phyloP scores from a whole-genome alignment of 495 filamentous ascomycete species.

The Annulohypoxylon stygium region DNA sequence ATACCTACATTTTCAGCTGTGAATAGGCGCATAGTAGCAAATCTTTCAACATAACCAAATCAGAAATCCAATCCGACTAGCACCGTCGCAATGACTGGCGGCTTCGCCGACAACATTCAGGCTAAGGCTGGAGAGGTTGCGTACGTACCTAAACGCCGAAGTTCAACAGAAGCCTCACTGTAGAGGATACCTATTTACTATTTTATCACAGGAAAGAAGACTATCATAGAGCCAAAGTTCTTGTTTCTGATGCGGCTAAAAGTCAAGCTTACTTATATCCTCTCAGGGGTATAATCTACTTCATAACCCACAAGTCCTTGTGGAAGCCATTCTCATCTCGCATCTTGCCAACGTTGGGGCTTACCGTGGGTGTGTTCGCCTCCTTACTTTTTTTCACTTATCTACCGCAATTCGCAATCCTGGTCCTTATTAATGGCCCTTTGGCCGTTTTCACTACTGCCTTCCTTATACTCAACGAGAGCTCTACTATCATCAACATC shows the following conservation, averaged over 20 bases:
- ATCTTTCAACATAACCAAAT: too few species aligned
- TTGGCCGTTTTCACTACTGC: constrained; percentile 82
- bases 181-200: constrained; percentile 7
- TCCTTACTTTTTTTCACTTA: constrained; percentile 89
- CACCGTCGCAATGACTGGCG: constrained; percentile 33
- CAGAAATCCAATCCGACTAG: too few species aligned
- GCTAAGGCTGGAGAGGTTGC: constrained; percentile 65
- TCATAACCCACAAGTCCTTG: constrained; percentile 72
- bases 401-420: constrained; percentile 83
- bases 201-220: constrained; percentile 65
- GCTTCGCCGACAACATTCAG: constrained; percentile 51
- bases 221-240: constrained; percentile 63
- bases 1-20: too few species aligned
- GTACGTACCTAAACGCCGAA: constrained; percentile 50
- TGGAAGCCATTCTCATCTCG: constrained; percentile 78
- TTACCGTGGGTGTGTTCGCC: constrained; percentile 75
- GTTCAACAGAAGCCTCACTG: background rate
- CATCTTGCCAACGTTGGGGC: constrained; percentile 74
- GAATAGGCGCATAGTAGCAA: too few species aligned
- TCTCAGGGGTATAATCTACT: constrained; percentile 83
- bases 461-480: constrained; percentile 84
- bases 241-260: constrained; percentile 72
- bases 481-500: constrained; percentile 79
- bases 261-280: constrained; percentile 90
- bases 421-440: constrained; percentile 88